These are phyloP conservation scores for Poa pratensis DNA, from an alignment of 176 grass and related monocot genomes.

Conservation along the genomic window DNA sequence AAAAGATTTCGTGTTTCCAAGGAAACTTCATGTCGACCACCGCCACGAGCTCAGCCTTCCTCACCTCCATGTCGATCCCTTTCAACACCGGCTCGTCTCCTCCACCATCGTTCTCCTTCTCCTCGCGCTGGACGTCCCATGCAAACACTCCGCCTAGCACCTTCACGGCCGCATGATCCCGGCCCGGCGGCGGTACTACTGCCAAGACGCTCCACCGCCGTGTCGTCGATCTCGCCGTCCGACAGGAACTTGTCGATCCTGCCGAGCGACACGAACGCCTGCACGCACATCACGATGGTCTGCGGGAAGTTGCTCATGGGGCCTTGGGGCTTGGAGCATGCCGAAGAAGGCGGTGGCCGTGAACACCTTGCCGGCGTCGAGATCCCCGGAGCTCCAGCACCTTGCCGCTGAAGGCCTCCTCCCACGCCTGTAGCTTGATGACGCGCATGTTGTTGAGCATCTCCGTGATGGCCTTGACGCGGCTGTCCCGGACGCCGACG, in stretches of 20 bases:
- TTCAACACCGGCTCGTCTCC: conserved; percentile 35
- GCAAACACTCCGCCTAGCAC: conserved; percentile 51
- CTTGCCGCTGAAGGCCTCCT: conserved; percentile 51
- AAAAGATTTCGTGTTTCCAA: no score
- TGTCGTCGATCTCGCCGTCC: conserved; percentile 52
- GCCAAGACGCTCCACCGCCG: conserved; percentile 40
- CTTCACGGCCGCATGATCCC: conserved; percentile 22
- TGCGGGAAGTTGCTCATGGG: conserved; percentile 64
- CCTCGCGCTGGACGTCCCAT: conserved; percentile 44
- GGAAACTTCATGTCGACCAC: no score
- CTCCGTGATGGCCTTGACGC: conserved; percentile 70
- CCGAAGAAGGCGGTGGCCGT: conserved; percentile 65
- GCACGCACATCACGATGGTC: conserved; percentile 52
- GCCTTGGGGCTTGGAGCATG: conserved; percentile 56
- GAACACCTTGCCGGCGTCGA: conserved; percentile 75
- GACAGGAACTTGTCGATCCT: conserved; percentile 61
- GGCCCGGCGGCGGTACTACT: no score
- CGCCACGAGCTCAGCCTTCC: conserved; percentile 50
- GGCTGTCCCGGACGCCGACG: conserved; percentile 48
- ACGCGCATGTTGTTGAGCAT: conserved; percentile 72
- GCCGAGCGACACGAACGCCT: conserved; percentile 64
- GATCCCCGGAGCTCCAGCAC: conserved; percentile 49
- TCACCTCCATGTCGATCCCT: conserved; percentile 52
- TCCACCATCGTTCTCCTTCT: conserved; percentile 5
- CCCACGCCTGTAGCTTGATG: conserved; percentile 81